phyloP scores from a whole-genome alignment of 805 yeast genomes.

The Saccharomyces jurei region DNA sequence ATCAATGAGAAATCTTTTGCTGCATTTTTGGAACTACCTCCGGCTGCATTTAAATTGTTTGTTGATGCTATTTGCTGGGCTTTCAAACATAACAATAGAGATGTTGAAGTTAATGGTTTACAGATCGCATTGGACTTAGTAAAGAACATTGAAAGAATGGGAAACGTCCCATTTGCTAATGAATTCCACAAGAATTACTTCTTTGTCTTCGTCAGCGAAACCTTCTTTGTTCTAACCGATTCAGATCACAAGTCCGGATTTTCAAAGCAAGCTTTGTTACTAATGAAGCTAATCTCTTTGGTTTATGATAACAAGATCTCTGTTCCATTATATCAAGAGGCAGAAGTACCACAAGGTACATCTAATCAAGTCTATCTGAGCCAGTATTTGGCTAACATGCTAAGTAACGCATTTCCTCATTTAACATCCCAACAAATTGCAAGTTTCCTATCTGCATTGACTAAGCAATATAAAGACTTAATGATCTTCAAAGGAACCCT shows the following conservation, averaged over 20 bases:
- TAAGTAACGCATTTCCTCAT: constrained; percentile 87
- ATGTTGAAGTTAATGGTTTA: constrained; percentile 89
- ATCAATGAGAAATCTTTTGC: constrained; percentile 79
- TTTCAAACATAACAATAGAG: constrained; percentile 93
- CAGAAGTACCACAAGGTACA: constrained; percentile 79
- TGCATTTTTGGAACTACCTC: constrained; percentile 81
- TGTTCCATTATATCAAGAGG: constrained; percentile 72
- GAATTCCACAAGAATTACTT: constrained; percentile 85
- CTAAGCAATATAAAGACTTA: constrained; percentile 64
- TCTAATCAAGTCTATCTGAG: constrained; percentile 70
- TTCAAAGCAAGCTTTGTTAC: constrained; percentile 73
- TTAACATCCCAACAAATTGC: constrained; percentile 74
- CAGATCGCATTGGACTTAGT: constrained; percentile 75
- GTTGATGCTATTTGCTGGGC: constrained; percentile 97
- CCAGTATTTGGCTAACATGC: constrained; percentile 73
- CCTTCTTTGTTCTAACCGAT: constrained; percentile 88
- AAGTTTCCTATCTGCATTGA: constrained; percentile 71
- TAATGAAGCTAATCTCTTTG: constrained; percentile 74
- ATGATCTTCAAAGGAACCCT: constrained; percentile 71
- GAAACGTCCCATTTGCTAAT: constrained; percentile 60
- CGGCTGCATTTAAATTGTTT: constrained; percentile 83
- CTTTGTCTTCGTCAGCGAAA: constrained; percentile 82
- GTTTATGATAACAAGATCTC: constrained; percentile 69
- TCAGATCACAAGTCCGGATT: constrained; percentile 97
- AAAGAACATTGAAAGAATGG: constrained; percentile 73